These are phyloP conservation scores for Plasmodium blacklocki DNA, from an alignment of 169 alveolate species.

Conservation along the genomic window DNA sequence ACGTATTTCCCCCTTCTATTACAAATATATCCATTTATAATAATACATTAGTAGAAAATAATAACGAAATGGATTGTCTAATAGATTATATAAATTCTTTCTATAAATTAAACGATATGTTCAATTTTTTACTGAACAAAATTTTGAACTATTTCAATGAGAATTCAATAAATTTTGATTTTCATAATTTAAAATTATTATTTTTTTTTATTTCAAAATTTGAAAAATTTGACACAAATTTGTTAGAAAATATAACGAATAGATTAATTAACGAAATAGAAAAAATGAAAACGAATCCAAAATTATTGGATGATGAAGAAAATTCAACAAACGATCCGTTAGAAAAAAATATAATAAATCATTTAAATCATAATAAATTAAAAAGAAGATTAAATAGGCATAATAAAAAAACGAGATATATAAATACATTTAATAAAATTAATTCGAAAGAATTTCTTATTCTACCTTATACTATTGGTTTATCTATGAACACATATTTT, in stretches of 20 bases:
- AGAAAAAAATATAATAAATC: no score
- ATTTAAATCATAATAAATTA: constrained; percentile 34
- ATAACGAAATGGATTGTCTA: constrained; percentile 9
- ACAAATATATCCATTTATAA: neutral
- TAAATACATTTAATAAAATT: constrained; percentile 44
- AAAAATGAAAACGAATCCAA: constrained; percentile 47
- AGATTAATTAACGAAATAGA: constrained; percentile 48
- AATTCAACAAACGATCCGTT: neutral
- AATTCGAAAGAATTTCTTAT: constrained; percentile 65
- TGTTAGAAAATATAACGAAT: constrained; percentile 35
- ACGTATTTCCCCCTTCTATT: no score
- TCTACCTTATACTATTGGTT: constrained; percentile 57
- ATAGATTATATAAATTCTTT: constrained; percentile 51
- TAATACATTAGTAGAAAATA: neutral
- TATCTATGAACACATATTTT: constrained; percentile 59
- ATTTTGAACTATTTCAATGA: constrained; percentile 45
- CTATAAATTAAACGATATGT: constrained; percentile 63
- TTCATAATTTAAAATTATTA: constrained; percentile 43
- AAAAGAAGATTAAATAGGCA: constrained; percentile 16
- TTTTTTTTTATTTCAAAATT: constrained; percentile 50
- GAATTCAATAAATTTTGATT: constrained; percentile 14
- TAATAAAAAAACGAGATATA: constrained; percentile 17
- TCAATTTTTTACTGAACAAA: constrained; percentile 41
- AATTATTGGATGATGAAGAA: constrained; percentile 43
- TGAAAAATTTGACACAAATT: constrained; percentile 21